Conservation (phyloP, 2,329 filamentous ascomycete genomes). For the Orbilia javanica region DNA sequence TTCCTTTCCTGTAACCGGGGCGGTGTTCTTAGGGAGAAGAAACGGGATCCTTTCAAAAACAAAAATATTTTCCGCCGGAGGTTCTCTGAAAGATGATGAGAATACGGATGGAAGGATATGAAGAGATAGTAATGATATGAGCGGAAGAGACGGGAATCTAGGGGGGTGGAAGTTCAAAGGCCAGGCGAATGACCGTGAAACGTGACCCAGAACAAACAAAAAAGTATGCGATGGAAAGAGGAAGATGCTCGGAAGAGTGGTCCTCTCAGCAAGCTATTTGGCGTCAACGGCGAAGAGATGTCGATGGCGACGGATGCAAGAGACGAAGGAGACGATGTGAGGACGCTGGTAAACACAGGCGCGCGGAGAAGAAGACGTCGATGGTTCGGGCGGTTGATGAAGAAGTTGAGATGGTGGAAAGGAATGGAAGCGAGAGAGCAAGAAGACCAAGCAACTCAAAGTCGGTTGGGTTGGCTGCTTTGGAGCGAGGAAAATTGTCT, state of each 20-base stretch:
- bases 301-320: not conserved
- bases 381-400: not conserved
- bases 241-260: conserved; percentile 35
- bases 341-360: conserved; percentile 6
- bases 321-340: not conserved
- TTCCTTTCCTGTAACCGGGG: not conserved
- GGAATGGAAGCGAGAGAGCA: conserved; percentile 21
- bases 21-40: not conserved
- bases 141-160: not conserved
- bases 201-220: conserved; percentile 53
- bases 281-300: not conserved
- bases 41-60: too few relatives aligned
- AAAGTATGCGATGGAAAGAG: conserved; percentile 37
- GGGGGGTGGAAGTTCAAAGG: not conserved
- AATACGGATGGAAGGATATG: not conserved
- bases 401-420: conserved; percentile 24
- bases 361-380: not conserved
- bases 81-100: not conserved
- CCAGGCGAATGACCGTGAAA: conserved; percentile 52
- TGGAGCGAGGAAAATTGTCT: conserved; percentile 40
- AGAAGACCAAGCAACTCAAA: not conserved
- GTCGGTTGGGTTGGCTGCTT: too few relatives aligned
- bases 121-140: not conserved
- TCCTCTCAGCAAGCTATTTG: not conserved
- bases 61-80: not conserved